Evolutionary conservation across 2,329 filamentous ascomycete genomes (phyloP).

Genomic region (Camillea tinctor): DNA sequence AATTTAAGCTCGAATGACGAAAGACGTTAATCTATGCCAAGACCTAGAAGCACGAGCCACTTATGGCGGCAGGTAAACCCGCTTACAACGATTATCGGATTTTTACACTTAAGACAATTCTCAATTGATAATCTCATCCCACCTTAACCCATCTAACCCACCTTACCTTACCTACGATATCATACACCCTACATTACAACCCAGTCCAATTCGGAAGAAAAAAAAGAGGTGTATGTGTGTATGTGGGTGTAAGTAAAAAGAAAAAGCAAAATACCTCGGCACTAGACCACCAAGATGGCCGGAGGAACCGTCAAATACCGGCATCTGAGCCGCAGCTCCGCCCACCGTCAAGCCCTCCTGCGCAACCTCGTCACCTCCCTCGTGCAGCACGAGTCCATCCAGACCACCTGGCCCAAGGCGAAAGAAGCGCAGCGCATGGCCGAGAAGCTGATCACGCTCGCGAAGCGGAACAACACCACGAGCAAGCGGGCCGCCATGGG

Average conservation of each 20-base stretch:
- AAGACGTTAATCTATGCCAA: too few relatives aligned
- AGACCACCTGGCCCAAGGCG: conserved; percentile 93
- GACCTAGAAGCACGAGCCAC: conserved; percentile 4
- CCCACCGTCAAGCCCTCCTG: conserved; percentile 87
- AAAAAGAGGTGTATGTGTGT: too few relatives aligned
- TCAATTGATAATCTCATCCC: not conserved
- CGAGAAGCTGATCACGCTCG: conserved; percentile 90
- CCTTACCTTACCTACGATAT: not conserved
- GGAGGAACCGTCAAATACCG: conserved; percentile 85
- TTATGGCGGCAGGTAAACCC: conserved; percentile 7
- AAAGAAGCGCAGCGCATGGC: conserved; percentile 94
- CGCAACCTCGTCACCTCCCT: conserved; percentile 95
- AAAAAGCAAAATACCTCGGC: too few relatives aligned
- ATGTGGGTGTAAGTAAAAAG: too few relatives aligned
- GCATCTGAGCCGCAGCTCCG: conserved; percentile 79
- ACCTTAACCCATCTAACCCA: conserved; percentile 5
- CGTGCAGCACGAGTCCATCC: conserved; percentile 88
- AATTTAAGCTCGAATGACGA: conserved; percentile 19
- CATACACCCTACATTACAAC: conserved; percentile 1
- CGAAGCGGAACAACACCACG: conserved; percentile 88
- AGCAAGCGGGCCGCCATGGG: conserved; percentile 71
- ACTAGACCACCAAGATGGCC: conserved; percentile 74
- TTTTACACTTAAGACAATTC: too few relatives aligned
- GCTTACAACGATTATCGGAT: not conserved
- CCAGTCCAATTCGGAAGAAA: not conserved